Evolutionary conservation across 768 basidiomycete species (phyloP).

Genomic region (Antrodiella citrinella): DNA sequence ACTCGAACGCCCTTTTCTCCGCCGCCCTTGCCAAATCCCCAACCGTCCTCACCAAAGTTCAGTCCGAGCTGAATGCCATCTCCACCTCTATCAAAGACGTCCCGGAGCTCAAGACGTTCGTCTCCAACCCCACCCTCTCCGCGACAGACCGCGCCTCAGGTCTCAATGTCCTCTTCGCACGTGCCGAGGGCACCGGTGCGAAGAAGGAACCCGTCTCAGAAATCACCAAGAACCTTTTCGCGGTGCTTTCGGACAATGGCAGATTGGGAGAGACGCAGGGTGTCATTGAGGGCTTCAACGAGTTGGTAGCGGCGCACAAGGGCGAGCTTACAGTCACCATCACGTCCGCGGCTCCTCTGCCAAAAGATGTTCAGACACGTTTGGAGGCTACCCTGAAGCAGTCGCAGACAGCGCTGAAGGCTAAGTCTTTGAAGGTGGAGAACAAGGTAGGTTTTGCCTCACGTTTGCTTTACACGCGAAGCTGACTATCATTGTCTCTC

Average conservation of each 20-base stretch:
- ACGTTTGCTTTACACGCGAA: background rate
- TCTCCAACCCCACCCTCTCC: slow-evolving; percentile 89
- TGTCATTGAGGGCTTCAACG: slow-evolving; percentile 88
- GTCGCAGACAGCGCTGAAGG: slow-evolving; percentile 76
- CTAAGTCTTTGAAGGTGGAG: slow-evolving; percentile 80
- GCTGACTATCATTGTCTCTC: slow-evolving; percentile 1
- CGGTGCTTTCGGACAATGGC: slow-evolving; percentile 88
- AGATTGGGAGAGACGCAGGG: slow-evolving; percentile 76
- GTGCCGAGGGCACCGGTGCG: slow-evolving; percentile 48
- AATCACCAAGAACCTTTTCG: slow-evolving; percentile 87
- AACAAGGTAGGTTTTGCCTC: slow-evolving; percentile 86
- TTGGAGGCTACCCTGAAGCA: slow-evolving; percentile 84
- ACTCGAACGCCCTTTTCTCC: slow-evolving; percentile 74
- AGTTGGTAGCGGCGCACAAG: slow-evolving; percentile 79
- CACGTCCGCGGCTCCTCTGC: slow-evolving; percentile 78
- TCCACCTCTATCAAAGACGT: slow-evolving; percentile 58
- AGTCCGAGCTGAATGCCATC: slow-evolving; percentile 72
- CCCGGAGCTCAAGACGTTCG: slow-evolving; percentile 60
- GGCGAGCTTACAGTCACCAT: slow-evolving; percentile 92
- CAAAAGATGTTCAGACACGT: slow-evolving; percentile 64
- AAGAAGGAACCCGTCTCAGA: slow-evolving; percentile 78
- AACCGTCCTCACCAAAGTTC: slow-evolving; percentile 75
- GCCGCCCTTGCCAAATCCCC: slow-evolving; percentile 82
- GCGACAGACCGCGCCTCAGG: slow-evolving; percentile 63
- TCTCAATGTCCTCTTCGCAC: slow-evolving; percentile 59